These are phyloP conservation scores for Dictyostelium firmibasis DNA, from an alignment of 78 protist genomes.

Conservation along the genomic window DNA sequence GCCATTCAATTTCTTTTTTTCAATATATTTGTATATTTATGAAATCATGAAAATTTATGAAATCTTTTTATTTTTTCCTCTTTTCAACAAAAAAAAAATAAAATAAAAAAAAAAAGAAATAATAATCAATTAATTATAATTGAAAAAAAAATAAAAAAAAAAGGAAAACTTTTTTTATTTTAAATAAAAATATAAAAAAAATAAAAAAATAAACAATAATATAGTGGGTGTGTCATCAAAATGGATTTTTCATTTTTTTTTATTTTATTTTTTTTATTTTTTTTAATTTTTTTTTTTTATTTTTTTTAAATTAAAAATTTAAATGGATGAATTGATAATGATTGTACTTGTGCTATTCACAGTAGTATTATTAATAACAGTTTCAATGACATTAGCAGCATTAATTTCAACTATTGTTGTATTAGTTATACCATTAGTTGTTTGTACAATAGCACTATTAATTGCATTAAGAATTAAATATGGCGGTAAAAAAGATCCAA, in stretches of 20 bases:
- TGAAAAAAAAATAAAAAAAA: neutral
- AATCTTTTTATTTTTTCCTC: neutral
- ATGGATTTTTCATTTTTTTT: neutral
- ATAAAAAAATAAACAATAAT: neutral
- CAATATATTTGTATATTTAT: neutral
- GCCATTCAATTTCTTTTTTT: neutral
- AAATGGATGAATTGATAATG: neutral
- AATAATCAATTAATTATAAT: too few species aligned
- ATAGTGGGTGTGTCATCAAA: neutral
- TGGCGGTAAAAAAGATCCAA: neutral
- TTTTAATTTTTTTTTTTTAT: neutral
- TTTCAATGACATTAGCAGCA: constrained; percentile 16
- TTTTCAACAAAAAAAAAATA: too few species aligned
- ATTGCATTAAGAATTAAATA: neutral
- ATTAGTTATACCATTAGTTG: neutral
- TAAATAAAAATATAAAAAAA: neutral
- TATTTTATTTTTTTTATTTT: neutral
- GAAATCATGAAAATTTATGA: neutral
- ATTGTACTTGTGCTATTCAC: neutral
- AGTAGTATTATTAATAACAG: neutral
- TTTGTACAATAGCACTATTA: neutral
- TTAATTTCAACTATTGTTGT: neutral
- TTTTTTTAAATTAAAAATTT: neutral
- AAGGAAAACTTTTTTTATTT: too few species aligned
- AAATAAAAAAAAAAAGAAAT: too few species aligned